Evolutionary conservation across 768 basidiomycete genomes (phyloP).

Genomic region (Auriscalpium orientale): DNA sequence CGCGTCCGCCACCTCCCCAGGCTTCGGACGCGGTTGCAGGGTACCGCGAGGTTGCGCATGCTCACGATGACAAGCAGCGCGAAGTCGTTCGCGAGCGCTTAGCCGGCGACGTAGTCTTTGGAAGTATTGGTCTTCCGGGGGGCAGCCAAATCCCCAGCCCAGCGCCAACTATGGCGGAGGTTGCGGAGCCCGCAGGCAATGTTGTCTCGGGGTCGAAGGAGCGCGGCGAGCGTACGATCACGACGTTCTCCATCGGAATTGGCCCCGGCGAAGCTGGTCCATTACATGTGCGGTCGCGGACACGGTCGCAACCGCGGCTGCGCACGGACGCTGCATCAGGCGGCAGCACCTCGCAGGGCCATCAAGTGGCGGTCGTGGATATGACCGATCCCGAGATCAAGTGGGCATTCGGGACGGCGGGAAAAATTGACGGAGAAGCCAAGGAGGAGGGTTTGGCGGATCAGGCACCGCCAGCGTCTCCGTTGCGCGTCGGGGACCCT

Average conservation of each 20-base stretch:
- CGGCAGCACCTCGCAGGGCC: not conserved
- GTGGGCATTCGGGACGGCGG: constrained; percentile 55
- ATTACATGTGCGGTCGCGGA: constrained; percentile 23
- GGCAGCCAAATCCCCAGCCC: constrained; percentile 20
- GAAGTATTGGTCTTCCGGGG: constrained; percentile 9
- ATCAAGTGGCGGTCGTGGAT: constrained; percentile 24
- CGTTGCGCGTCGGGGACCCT: no score
- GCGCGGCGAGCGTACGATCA: constrained; percentile 15
- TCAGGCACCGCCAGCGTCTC: no score
- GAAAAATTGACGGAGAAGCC: not conserved
- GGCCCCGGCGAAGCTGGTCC: constrained; percentile 28
- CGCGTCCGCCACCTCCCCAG: constrained; percentile 26
- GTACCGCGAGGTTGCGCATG: constrained; percentile 23
- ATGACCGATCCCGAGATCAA: constrained; percentile 28
- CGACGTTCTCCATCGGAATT: constrained; percentile 40
- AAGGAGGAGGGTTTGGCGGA: not conserved
- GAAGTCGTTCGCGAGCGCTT: constrained; percentile 3
- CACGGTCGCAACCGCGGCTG: constrained; percentile 18
- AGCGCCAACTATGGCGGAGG: not conserved
- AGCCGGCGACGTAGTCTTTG: constrained; percentile 11
- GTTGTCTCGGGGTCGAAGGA: not conserved
- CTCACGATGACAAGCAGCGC: constrained; percentile 3
- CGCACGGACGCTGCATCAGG: not conserved
- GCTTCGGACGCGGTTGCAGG: constrained; percentile 29
- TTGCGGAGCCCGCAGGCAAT: constrained; percentile 1